Base-by-base conservation (phyloP, 805 yeast species). In the Metschnikowia santaceciliae region DNA sequence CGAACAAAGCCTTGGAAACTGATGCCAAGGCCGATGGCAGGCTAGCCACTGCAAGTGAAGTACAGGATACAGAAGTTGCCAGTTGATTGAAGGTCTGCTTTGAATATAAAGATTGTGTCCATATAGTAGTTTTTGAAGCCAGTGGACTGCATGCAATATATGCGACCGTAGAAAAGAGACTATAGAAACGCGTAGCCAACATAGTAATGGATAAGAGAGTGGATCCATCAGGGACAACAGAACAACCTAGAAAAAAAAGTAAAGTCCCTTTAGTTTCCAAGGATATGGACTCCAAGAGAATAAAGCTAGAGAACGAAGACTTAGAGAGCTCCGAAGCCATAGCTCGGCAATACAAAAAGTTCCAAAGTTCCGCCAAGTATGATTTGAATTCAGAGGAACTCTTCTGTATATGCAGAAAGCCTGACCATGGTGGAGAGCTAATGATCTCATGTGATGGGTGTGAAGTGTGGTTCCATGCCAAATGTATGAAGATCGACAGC, bases 381-480 rank as follows among this genome's bases (percentile, higher is more conserved):
- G 70, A 78, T 52, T 57, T 72, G 20, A 72, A 78, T 57, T 74
- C 84, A 20, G 87, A 84, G 55, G 88, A 84, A 57, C 69, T 87
- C 6, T 90, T 76, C 60, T 90, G 97, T 64, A 68, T 84, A 0
- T 90, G 97, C 64, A 76, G 94, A 36, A 78, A 77, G 53, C 86
- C 90, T 0, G 97, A 91, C 60, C 75, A 78, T 52, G 94, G 91
- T 1, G 77, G 76, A 2, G 84, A 81, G 51, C 70, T 90, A 63
- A 91, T 91, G 97, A 86, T 91, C n/a, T 89, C 87, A 0, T 90
- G 97, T 64, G 97, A 90, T 64, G 91, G 89, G 5, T 91, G 97
- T 68, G 96, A 90, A 61, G 96, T 89, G 52, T 91, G 97, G 97
- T 91, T 78, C 63, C 97, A 91, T 67, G 88, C 90, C 66, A 71